phyloP scores from a whole-genome alignment of 2,329 filamentous ascomycete genomes.

The Ascocoryne sarcoides region DNA sequence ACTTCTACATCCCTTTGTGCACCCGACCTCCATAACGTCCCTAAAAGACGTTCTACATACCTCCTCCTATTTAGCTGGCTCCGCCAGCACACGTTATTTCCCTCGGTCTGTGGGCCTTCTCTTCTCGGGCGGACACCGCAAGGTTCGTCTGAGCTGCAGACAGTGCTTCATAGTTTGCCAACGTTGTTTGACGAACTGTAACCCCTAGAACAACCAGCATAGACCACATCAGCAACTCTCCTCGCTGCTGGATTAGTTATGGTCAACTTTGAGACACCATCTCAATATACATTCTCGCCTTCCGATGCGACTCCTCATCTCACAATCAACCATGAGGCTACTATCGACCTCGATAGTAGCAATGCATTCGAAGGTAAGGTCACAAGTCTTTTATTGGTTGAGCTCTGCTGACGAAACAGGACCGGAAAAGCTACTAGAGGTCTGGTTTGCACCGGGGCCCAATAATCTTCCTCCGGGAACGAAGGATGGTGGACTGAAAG shows the following conservation, averaged over 20 bases:
- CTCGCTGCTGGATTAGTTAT: slow-evolving; percentile 49
- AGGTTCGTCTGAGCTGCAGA: slow-evolving; percentile 96
- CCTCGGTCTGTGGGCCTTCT: slow-evolving; percentile 85
- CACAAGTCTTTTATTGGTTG: neutral
- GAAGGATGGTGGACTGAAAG: slow-evolving; percentile 72
- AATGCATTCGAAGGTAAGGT: slow-evolving; percentile 84
- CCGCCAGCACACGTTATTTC: slow-evolving; percentile 64
- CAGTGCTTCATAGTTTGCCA: slow-evolving; percentile 73
- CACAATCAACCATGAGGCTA: slow-evolving; percentile 95
- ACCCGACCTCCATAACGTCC: slow-evolving; percentile 88
- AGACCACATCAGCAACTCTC: slow-evolving; percentile 4
- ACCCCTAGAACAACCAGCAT: no score
- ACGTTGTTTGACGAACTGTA: slow-evolving; percentile 6
- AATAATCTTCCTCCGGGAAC: slow-evolving; percentile 61
- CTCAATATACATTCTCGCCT: slow-evolving; percentile 73
- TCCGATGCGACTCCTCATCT: slow-evolving; percentile 78
- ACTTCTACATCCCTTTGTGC: slow-evolving; percentile 55
- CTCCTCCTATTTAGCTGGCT: slow-evolving; percentile 64
- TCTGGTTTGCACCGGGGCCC: slow-evolving; percentile 88
- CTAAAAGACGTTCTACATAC: slow-evolving; percentile 49
- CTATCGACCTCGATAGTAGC: slow-evolving; percentile 83
- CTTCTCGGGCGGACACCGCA: slow-evolving; percentile 88
- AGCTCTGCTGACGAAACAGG: slow-evolving; percentile 40
- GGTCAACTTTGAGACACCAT: slow-evolving; percentile 74
- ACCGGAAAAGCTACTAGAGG: slow-evolving; percentile 94